A percentile compares a stretch with the other conserved stretches of the same genome.
Conservation (phyloP, 1,284 basidiomycete genomes). For the Rhodotorula mucilaginosa region DNA sequence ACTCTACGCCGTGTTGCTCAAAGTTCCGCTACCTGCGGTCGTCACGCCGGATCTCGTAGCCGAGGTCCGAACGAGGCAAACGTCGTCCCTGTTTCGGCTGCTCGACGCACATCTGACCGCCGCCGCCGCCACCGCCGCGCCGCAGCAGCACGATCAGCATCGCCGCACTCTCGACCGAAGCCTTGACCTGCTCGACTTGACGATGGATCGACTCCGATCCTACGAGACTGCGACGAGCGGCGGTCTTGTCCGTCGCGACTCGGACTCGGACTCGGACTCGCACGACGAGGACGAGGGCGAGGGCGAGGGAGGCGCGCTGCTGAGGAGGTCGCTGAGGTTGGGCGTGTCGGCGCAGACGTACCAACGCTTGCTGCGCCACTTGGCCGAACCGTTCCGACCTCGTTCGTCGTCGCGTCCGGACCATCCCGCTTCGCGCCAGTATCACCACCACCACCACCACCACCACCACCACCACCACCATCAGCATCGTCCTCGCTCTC, state of each 20-base stretch:
- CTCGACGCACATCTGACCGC: conserved; percentile 12
- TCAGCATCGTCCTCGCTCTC: not conserved
- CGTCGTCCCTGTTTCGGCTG: conserved; percentile 22
- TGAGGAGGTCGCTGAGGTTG: not conserved
- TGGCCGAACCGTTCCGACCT: not conserved
- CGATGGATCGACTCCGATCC: not conserved
- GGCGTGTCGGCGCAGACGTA: not conserved
- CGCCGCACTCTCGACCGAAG: not conserved
- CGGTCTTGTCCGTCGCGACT: too few relatives aligned
- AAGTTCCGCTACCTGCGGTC: not conserved
- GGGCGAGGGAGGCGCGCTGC: not conserved
- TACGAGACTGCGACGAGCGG: not conserved
- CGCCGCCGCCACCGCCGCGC: not conserved
- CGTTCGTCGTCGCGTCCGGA: not conserved
- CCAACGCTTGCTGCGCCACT: not conserved
- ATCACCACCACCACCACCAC: not conserved
- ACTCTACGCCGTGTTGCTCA: conserved; percentile 26
- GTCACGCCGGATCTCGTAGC: not conserved
- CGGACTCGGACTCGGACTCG: not conserved
- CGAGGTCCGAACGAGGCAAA: conserved; percentile 11
- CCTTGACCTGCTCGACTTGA: not conserved
- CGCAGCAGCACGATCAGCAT: too few relatives aligned
- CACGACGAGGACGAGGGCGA: not conserved
- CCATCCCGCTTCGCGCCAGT: not conserved
- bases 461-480: not conserved